Evolutionary conservation across 495 filamentous ascomycete species (phyloP), one percentile per base, ranked within the genome.

Genomic region (Choiromyces venosus): DNA sequence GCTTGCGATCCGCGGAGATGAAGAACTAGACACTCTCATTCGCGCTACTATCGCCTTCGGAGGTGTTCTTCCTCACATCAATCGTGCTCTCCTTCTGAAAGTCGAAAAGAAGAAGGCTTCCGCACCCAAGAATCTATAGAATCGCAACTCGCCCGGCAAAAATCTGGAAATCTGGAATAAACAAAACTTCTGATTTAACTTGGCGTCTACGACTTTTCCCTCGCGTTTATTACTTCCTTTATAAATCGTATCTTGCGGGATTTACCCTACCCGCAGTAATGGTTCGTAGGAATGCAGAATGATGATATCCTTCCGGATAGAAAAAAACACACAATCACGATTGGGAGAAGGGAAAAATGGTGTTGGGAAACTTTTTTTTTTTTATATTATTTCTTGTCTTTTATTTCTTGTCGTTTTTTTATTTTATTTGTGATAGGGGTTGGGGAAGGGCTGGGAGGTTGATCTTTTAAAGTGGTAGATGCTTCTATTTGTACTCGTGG

Each of bases 41-140:
- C 91, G 96, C 78, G 95, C 95, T 38, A 99, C 95, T 66, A 99
- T 99, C 82, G 95, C 95, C 72, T 97, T 96, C 76, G 95, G 95
- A 85, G 95, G 95, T 90, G 95, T 99, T 52, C 86, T 99, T 79
- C 95, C 95, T 39, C 95, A 97, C 83, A 99, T 99, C 91, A 97
- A 99, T 86, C 92, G 95, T 76, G 95, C 95, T 35, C 86, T 99
- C 74, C 87, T 99, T 75, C 88, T 98, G 81, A 99, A 99, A 91
- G 96, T 98, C 69, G 96, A 98, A 85, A 93, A 98, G 85, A 98
- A 97, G 92, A 99, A 99, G 93, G 96, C 94, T 87, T 42, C 68
- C 18, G 78, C 73, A n/a, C 71, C 72, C 37, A 76, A 77, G 73
- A 71, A 65, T 52, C 76, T 77, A 74, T 77, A 77, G 72, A 40